These are phyloP conservation scores for Citrullus colocynthis DNA, from an alignment of 306 rosid species.

Conservation along the genomic window DNA sequence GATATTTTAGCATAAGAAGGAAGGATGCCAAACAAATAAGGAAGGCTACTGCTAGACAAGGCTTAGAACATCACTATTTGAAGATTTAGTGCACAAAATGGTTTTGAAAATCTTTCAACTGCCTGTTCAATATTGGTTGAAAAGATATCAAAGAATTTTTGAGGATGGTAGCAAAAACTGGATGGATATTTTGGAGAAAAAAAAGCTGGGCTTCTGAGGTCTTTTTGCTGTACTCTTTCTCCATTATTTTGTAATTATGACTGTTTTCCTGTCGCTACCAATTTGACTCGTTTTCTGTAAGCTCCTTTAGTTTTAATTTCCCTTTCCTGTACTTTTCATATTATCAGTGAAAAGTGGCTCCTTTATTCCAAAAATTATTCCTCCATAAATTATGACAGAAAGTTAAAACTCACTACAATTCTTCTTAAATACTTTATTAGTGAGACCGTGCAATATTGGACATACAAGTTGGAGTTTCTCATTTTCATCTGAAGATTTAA, in stretches of 20 bases:
- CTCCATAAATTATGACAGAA: background rate
- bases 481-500: background rate
- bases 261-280: background rate
- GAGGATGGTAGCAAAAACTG: background rate
- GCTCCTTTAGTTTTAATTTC: background rate
- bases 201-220: background rate
- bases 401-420: background rate
- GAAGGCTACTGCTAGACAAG: background rate
- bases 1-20: background rate
- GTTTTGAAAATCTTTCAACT: background rate
- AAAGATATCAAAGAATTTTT: background rate
- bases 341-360: background rate
- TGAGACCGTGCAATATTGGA: background rate
- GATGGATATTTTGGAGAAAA: background rate
- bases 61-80: background rate
- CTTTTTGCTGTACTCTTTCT: background rate
- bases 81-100: background rate
- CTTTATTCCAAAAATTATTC: background rate
- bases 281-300: background rate
- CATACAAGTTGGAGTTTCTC: background rate
- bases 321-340: background rate
- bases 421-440: background rate
- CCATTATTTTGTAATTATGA: background rate
- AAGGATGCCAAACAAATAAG: background rate
- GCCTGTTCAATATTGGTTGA: background rate